Evolutionary conservation across 2,329 filamentous ascomycete genomes (phyloP).

Genomic region (Trichoderma sp.): DNA sequence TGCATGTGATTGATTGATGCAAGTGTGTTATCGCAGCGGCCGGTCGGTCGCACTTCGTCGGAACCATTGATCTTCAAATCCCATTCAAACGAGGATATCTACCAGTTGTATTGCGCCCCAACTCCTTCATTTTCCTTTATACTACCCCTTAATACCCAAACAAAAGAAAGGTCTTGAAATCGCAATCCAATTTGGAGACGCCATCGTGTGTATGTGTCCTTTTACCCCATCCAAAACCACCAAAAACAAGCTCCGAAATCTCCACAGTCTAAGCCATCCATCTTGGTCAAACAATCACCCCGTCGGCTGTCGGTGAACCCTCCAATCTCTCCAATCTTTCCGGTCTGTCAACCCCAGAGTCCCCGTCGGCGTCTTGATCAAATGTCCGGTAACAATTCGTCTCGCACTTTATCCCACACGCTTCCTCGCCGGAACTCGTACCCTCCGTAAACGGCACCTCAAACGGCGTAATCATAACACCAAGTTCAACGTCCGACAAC

Average conservation of each 20-base stretch:
- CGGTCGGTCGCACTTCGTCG: no score
- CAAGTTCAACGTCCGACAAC: neutral
- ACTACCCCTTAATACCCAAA: no score
- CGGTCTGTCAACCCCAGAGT: neutral
- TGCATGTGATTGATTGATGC: neutral
- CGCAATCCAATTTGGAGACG: neutral
- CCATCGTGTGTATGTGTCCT: neutral
- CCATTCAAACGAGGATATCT: neutral
- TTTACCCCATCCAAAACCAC: neutral
- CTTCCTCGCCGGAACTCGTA: neutral
- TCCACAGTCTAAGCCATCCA: neutral
- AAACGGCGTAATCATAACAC: neutral
- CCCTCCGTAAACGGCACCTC: neutral
- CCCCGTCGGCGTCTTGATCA: neutral
- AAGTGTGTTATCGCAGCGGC: no score
- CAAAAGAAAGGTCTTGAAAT: neutral
- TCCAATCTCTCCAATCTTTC: neutral
- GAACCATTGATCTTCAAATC: neutral
- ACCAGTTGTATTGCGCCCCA: neutral
- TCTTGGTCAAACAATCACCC: neutral
- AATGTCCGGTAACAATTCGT: neutral
- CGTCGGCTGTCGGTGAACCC: neutral
- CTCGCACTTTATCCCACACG: neutral
- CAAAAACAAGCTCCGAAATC: neutral
- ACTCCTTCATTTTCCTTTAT: neutral